Evolutionary conservation across 2,329 filamentous ascomycete species (phyloP).

Genomic region (Bipolaris sorokiniana): DNA sequence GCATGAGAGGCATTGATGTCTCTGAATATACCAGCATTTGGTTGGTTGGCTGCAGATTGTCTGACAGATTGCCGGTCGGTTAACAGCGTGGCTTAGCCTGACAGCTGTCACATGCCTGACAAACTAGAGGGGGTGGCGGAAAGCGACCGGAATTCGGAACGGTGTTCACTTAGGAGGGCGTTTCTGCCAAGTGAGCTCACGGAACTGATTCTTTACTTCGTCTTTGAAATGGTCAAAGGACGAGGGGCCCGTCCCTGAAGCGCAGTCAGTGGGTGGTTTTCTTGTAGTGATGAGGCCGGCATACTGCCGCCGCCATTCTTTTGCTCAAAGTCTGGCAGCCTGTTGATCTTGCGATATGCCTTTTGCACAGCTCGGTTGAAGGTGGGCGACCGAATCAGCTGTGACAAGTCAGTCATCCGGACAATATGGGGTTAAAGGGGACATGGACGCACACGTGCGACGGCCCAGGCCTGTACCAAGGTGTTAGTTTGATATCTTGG

Average conservation of each 20-base stretch:
- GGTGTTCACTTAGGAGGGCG: slow-evolving; percentile 35
- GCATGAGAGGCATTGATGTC: not conserved
- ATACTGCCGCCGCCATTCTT: slow-evolving; percentile 54
- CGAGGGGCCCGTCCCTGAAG: slow-evolving; percentile 42
- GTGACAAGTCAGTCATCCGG: not conserved
- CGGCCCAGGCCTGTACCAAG: slow-evolving; percentile 46
- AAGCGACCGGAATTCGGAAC: not conserved
- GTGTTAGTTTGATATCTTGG: slow-evolving; percentile 25
- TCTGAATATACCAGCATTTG: not conserved
- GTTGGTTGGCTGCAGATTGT: not conserved
- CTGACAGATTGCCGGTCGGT: not conserved
- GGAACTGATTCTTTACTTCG: slow-evolving; percentile 58
- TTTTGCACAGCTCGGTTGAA: slow-evolving; percentile 62
- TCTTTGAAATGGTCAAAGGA: slow-evolving; percentile 61
- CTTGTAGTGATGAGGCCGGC: slow-evolving; percentile 41
- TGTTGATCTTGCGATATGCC: slow-evolving; percentile 56
- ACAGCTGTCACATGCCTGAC: not conserved
- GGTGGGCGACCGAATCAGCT: slow-evolving; percentile 60
- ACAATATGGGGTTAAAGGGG: not conserved
- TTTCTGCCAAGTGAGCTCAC: slow-evolving; percentile 47
- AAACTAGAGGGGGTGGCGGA: slow-evolving; percentile 2
- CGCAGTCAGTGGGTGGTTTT: not conserved
- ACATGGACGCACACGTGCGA: slow-evolving; percentile 39
- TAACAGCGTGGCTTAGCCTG: not conserved
- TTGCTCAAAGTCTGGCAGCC: slow-evolving; percentile 51